phyloP scores from a whole-genome alignment of 2,329 filamentous ascomycete species.

The Pseudogymnoascus verrucosus region DNA sequence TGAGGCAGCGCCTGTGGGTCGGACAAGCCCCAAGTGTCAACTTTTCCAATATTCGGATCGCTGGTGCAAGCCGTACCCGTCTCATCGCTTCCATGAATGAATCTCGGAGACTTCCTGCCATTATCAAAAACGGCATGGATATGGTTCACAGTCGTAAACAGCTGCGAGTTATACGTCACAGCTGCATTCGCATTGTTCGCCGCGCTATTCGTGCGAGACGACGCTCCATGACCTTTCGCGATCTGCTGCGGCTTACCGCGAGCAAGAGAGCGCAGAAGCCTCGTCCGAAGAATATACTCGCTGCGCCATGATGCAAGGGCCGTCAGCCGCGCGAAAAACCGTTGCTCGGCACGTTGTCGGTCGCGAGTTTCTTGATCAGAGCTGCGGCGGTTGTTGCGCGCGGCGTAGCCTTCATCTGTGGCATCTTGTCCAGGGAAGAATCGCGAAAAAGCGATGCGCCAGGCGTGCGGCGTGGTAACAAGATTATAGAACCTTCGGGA shows the following conservation, averaged over 20 bases:
- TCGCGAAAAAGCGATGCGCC: constrained; percentile 85
- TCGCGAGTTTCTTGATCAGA: constrained; percentile 43
- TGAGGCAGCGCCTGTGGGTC: constrained; percentile 70
- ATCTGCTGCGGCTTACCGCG: constrained; percentile 69
- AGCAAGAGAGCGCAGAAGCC: constrained; percentile 70
- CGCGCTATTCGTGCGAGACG: constrained; percentile 37
- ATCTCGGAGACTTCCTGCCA: constrained; percentile 65
- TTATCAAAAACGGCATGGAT: constrained; percentile 70
- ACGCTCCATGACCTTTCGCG: constrained; percentile 43
- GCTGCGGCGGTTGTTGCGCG: constrained; percentile 30
- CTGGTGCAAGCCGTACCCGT: constrained; percentile 71
- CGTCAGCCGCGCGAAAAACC: constrained; percentile 75
- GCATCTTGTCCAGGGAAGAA: constrained; percentile 74
- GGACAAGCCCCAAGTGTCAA: constrained; percentile 73
- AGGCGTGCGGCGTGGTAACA: constrained; percentile 85
- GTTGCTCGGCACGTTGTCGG: constrained; percentile 60
- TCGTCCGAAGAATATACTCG: constrained; percentile 85
- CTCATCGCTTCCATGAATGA: constrained; percentile 77
- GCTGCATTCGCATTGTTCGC: constrained; percentile 62
- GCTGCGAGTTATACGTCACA: constrained; percentile 76
- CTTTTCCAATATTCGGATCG: constrained; percentile 67
- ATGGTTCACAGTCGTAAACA: constrained; percentile 70
- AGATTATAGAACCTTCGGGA: constrained; percentile 80
- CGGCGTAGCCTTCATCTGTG: constrained; percentile 30
- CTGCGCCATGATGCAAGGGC: constrained; percentile 87